phyloP scores from a whole-genome alignment of 148 eudicot species.

The Rhododendron vialii region DNA sequence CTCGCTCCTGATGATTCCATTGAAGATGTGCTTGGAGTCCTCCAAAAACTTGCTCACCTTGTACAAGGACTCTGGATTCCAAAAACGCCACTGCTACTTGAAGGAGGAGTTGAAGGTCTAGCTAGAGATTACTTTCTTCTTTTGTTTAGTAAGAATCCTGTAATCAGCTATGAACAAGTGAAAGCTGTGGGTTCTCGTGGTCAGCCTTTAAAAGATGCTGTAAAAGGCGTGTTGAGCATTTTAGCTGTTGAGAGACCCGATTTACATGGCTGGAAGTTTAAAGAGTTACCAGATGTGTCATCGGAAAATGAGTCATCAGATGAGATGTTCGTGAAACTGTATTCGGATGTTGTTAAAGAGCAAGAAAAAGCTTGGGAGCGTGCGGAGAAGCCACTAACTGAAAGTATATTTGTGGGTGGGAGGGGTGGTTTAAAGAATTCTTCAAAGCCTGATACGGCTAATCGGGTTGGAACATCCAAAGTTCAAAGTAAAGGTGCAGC shows the following conservation, averaged over 20 bases:
- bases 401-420: constrained; percentile 1
- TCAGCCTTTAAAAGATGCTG: constrained; percentile 25
- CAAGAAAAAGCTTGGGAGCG: constrained; percentile 47
- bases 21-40: constrained; percentile 50
- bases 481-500: constrained; percentile 26
- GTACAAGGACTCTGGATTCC: constrained; percentile 91
- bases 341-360: constrained; percentile 44
- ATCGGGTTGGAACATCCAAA: constrained; percentile 19
- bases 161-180: constrained; percentile 32
- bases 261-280: constrained; percentile 74
- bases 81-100: constrained; percentile 36
- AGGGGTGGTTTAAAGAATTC: constrained; percentile 15
- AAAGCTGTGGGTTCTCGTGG: constrained; percentile 16
- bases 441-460: constrained; percentile 20
- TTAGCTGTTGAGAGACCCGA: constrained; percentile 55
- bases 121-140: constrained; percentile 55
- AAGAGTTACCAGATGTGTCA: constrained; percentile 45
- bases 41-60: constrained; percentile 51
- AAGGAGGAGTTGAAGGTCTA: constrained; percentile 20
- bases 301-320: constrained; percentile 40
- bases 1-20: constrained; percentile 52
- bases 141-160: constrained; percentile 49
- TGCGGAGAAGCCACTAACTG: constrained; percentile 22
- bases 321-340: constrained; percentile 38
- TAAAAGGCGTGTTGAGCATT: constrained; percentile 32